These are phyloP conservation scores for Afroboletus lepidellus DNA, from an alignment of 1,284 basidiomycete species.

Conservation along the genomic window DNA sequence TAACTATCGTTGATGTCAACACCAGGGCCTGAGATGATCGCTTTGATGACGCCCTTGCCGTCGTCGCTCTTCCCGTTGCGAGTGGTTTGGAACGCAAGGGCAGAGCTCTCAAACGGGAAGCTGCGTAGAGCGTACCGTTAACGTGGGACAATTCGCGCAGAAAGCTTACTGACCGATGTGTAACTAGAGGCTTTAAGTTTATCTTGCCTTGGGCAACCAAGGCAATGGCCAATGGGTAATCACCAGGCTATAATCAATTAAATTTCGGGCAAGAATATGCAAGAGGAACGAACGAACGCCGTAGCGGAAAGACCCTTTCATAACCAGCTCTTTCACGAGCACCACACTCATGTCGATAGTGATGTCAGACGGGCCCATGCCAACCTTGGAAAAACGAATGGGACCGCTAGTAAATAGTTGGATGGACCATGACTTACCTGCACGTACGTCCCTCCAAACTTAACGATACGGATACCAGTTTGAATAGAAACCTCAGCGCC, in stretches of 20 bases:
- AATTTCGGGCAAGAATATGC: not conserved
- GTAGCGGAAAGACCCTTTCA: slow-evolving; percentile 88
- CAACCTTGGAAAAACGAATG: slow-evolving; percentile 49
- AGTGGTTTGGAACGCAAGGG: slow-evolving; percentile 79
- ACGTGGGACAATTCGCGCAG: not conserved
- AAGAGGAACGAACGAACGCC: slow-evolving; percentile 48
- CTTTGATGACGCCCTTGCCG: slow-evolving; percentile 71
- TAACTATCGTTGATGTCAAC: slow-evolving; percentile 40
- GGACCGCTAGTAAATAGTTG: slow-evolving; percentile 1
- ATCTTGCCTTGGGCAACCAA: slow-evolving; percentile 79
- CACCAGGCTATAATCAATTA: slow-evolving; percentile 58
- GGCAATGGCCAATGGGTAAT: slow-evolving; percentile 83
- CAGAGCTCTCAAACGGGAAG: slow-evolving; percentile 73
- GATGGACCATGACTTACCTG: slow-evolving; percentile 44
- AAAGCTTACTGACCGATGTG: slow-evolving; percentile 73
- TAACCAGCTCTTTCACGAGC: slow-evolving; percentile 73
- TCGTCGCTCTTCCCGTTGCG: slow-evolving; percentile 78
- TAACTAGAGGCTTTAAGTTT: slow-evolving; percentile 86
- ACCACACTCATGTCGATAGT: slow-evolving; percentile 60
- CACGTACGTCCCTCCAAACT: slow-evolving; percentile 71
- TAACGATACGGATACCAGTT: slow-evolving; percentile 74
- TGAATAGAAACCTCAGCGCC: slow-evolving; percentile 88
- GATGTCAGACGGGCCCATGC: slow-evolving; percentile 68
- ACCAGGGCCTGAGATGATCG: slow-evolving; percentile 75
- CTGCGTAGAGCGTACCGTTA: slow-evolving; percentile 36